Conservation (phyloP, 1,284 basidiomycete genomes). For the Rhodotorula sp. region DNA sequence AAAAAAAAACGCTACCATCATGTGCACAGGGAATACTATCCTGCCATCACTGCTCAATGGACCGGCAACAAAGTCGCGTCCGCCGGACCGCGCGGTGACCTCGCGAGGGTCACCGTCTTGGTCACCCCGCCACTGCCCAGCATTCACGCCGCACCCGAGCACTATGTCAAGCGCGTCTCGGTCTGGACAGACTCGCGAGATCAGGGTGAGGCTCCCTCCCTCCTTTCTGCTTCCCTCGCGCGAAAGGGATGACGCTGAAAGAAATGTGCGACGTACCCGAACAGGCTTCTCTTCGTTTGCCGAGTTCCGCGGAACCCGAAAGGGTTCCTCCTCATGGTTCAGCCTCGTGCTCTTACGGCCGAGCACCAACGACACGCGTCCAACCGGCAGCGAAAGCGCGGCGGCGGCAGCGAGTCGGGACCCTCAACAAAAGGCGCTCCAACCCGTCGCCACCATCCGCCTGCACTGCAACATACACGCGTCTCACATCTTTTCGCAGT, state of each 20-base stretch:
- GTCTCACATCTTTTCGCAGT: not conserved
- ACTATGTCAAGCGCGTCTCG: not conserved
- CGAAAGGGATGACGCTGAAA: not conserved
- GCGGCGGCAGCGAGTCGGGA: too few relatives aligned
- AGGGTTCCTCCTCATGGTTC: conserved; percentile 32
- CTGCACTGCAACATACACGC: conserved; percentile 30
- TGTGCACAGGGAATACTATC: conserved; percentile 15
- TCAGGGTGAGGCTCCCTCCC: conserved; percentile 17
- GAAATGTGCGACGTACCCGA: not conserved
- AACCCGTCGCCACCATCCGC: not conserved
- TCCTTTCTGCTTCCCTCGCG: not conserved
- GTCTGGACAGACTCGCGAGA: conserved; percentile 24
- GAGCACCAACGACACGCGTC: not conserved
- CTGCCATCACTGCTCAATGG: not conserved
- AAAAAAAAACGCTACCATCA: not conserved
- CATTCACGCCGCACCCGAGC: not conserved
- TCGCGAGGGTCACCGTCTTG: not conserved
- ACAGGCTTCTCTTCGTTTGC: conserved; percentile 26
- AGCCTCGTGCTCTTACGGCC: conserved; percentile 17
- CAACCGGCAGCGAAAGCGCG: not conserved
- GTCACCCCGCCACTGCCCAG: conserved; percentile 4
- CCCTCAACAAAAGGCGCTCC: not conserved
- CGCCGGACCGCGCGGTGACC: conserved; percentile 4
- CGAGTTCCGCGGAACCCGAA: conserved; percentile 21
- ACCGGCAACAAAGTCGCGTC: not conserved